These are phyloP conservation scores for Trichoderma citrinoviride DNA, from an alignment of 2,329 filamentous ascomycete genomes.

Conservation along the genomic window DNA sequence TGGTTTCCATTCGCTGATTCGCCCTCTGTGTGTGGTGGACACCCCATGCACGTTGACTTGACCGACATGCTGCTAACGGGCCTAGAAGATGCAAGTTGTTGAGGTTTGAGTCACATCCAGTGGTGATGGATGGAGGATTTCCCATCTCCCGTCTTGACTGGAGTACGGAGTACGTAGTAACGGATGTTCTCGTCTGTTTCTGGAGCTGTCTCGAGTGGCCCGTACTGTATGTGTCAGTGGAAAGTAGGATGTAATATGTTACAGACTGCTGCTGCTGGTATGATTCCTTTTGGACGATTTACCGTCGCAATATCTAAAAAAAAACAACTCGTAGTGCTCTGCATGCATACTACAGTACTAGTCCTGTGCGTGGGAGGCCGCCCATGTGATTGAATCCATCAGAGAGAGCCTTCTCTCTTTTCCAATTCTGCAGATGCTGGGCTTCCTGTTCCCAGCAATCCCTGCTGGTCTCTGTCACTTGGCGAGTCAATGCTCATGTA, in stretches of 20 bases:
- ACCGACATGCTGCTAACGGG: slow-evolving; percentile 21
- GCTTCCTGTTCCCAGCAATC: not conserved
- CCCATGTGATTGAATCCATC: slow-evolving; percentile 13
- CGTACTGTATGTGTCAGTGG: no score
- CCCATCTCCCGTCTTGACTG: not conserved
- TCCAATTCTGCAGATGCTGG: not conserved
- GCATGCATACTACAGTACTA: not conserved
- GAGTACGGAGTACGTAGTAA: no score
- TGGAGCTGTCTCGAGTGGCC: no score
- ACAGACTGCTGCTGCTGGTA: not conserved
- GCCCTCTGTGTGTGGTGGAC: not conserved
- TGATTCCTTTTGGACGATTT: not conserved
- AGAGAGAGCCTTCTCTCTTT: not conserved
- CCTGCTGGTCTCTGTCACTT: not conserved
- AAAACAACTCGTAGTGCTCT: not conserved
- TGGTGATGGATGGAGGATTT: not conserved
- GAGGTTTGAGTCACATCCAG: slow-evolving; percentile 18
- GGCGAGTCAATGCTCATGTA: not conserved
- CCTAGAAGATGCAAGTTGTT: not conserved
- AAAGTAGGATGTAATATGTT: no score
- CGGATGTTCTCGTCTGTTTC: not conserved
- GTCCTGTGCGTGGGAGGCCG: slow-evolving; percentile 14
- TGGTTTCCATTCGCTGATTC: slow-evolving; percentile 14
- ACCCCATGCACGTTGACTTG: slow-evolving; percentile 17
- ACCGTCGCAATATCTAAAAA: not conserved